phyloP scores from a whole-genome alignment of 495 filamentous ascomycete genomes.

The Bacidia gigantensis region DNA sequence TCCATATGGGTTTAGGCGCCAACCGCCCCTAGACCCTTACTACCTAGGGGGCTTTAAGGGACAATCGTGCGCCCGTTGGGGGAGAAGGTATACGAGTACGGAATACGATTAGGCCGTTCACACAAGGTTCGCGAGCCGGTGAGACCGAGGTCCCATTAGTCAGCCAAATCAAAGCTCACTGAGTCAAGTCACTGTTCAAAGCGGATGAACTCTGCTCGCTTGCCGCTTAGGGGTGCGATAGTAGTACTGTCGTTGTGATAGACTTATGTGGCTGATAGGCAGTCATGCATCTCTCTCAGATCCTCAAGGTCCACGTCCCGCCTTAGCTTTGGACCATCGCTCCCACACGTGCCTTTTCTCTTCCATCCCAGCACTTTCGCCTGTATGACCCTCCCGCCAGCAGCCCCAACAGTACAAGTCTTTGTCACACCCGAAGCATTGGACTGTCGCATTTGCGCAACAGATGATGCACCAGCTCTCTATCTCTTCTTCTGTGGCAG shows the following conservation, averaged over 20 bases:
- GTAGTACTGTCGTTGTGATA: too few relatives aligned
- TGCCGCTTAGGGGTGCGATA: too few relatives aligned
- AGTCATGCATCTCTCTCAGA: not conserved
- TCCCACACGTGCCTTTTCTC: constrained; percentile 14
- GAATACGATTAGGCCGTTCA: too few relatives aligned
- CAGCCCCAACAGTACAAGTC: constrained; percentile 53
- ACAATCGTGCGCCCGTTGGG: too few relatives aligned
- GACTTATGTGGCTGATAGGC: not conserved
- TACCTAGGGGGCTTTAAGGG: too few relatives aligned
- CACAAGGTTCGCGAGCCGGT: too few relatives aligned
- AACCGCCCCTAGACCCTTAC: not conserved
- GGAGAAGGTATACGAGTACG: too few relatives aligned
- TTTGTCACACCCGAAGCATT: constrained; percentile 48
- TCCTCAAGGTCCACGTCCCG: not conserved
- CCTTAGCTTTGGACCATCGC: constrained; percentile 3
- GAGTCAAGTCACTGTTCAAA: too few relatives aligned
- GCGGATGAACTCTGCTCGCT: not conserved
- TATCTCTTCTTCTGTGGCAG: constrained; percentile 21
- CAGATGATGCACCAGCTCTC: constrained; percentile 60
- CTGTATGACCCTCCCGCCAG: constrained; percentile 57
- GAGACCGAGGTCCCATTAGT: too few relatives aligned
- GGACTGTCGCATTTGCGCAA: constrained; percentile 47
- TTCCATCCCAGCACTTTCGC: constrained; percentile 23
- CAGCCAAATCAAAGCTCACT: too few relatives aligned
- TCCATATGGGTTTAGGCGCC: not conserved